A percentile compares a stretch with the other conserved stretches of the same genome.
These are phyloP conservation scores for Aureobasidium uvarum DNA, from an alignment of 2,329 filamentous ascomycete genomes.

Conservation along the genomic window DNA sequence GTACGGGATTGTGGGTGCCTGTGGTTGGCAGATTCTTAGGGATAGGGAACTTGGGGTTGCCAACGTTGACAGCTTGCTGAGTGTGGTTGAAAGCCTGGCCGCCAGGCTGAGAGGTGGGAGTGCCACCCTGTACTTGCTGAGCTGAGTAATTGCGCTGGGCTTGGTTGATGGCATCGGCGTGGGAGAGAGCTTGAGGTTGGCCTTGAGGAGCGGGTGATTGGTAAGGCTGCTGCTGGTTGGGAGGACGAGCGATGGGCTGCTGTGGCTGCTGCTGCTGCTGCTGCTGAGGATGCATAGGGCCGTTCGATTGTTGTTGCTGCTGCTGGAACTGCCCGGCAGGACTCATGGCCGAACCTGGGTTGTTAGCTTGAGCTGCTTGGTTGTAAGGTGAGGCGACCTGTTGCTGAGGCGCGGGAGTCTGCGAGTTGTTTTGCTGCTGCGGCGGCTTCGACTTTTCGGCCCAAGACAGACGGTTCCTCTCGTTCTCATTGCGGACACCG, in stretches of 20 bases:
- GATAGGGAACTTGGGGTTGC: constrained; percentile 71
- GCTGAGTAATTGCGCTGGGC: constrained; percentile 28
- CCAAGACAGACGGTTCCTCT: constrained; percentile 26
- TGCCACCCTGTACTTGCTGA: constrained; percentile 28
- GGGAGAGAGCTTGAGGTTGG: constrained; percentile 32
- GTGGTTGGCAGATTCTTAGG: constrained; percentile 71
- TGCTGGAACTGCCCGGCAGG: constrained; percentile 30
- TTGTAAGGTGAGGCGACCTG: constrained; percentile 21
- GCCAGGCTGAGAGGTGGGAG: constrained; percentile 30
- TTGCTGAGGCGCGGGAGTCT: constrained; percentile 28
- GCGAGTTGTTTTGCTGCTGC: constrained; percentile 24
- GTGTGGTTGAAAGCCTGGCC: constrained; percentile 27
- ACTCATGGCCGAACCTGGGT: constrained; percentile 17
- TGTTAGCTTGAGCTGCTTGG: constrained; percentile 25
- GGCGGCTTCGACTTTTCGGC: constrained; percentile 20
- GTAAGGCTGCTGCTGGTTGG: constrained; percentile 30
- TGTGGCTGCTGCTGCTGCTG: constrained; percentile 22
- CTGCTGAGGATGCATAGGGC: constrained; percentile 22
- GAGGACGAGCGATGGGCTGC: constrained; percentile 27
- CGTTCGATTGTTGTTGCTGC: constrained; percentile 33
- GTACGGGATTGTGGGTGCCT: constrained; percentile 69
- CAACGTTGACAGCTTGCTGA: constrained; percentile 35
- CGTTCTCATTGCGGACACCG: constrained; percentile 26
- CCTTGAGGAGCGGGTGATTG: constrained; percentile 35
- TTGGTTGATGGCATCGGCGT: constrained; percentile 31